Evolutionary conservation across 306 rosid genomes (phyloP).

Genomic region (Acacia confusa): DNA sequence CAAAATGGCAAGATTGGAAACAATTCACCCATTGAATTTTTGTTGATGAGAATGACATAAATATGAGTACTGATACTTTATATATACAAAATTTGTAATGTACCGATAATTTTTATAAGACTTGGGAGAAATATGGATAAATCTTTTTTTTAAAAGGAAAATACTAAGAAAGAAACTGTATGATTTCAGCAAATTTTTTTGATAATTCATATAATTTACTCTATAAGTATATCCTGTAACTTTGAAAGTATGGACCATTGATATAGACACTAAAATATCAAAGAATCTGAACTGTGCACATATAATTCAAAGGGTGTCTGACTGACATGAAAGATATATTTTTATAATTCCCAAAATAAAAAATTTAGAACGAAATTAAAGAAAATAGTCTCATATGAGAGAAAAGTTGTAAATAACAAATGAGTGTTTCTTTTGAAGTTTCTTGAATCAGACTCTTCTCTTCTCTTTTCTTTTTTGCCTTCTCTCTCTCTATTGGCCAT

Average conservation of each 20-base stretch:
- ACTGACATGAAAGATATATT: not conserved
- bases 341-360: not conserved
- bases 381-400: not conserved
- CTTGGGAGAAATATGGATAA: not conserved
- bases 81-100: too few relatives aligned
- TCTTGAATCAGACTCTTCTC: not conserved
- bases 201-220: not conserved
- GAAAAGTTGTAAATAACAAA: not conserved
- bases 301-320: not conserved
- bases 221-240: not conserved
- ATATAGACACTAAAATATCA: not conserved
- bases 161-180: not conserved
- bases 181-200: not conserved
- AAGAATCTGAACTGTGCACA: not conserved
- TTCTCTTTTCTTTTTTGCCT: not conserved
- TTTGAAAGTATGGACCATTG: not conserved
- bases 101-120: not conserved
- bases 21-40: too few relatives aligned
- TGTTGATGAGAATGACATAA: too few relatives aligned
- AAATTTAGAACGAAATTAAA: not conserved
- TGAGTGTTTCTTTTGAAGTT: not conserved
- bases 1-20: not conserved
- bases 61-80: too few relatives aligned
- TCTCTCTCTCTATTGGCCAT: not conserved
- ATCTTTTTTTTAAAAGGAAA: not conserved